These are phyloP conservation scores for Paxillus involutus DNA, from an alignment of 768 basidiomycete species.

Conservation along the genomic window DNA sequence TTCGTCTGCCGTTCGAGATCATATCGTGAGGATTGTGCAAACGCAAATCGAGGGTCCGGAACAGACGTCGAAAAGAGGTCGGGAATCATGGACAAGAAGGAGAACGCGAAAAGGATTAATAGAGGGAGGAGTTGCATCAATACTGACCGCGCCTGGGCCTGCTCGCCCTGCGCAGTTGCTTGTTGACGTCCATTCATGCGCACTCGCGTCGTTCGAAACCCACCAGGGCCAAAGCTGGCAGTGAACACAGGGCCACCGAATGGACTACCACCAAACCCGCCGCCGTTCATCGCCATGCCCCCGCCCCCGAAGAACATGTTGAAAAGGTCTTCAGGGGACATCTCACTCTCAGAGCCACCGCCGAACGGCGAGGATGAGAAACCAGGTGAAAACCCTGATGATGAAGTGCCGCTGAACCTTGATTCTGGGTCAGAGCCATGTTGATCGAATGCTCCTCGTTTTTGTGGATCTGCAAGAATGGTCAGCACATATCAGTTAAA, in stretches of 20 bases:
- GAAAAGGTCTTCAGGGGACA: slow-evolving; percentile 95
- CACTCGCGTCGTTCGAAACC: slow-evolving; percentile 72
- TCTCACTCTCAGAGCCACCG: slow-evolving; percentile 71
- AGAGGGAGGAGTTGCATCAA: slow-evolving; percentile 83
- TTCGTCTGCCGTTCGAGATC: slow-evolving; percentile 72
- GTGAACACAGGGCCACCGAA: slow-evolving; percentile 60
- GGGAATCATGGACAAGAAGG: slow-evolving; percentile 78
- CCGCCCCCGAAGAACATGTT: slow-evolving; percentile 97
- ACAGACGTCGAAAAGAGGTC: slow-evolving; percentile 65
- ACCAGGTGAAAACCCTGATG: slow-evolving; percentile 48
- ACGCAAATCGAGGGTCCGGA: slow-evolving; percentile 82
- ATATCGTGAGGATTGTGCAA: slow-evolving; percentile 57
- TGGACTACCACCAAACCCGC: slow-evolving; percentile 58
- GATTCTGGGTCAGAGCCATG: slow-evolving; percentile 89
- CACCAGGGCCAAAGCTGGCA: slow-evolving; percentile 76
- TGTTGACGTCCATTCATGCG: slow-evolving; percentile 38
- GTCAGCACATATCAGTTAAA: slow-evolving; percentile 4
- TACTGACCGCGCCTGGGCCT: slow-evolving; percentile 53
- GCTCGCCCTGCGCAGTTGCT: slow-evolving; percentile 35
- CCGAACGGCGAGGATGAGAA: slow-evolving; percentile 53
- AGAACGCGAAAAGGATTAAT: slow-evolving; percentile 80
- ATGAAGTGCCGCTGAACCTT: slow-evolving; percentile 69
- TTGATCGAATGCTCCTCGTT: slow-evolving; percentile 83
- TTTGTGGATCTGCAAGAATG: slow-evolving; percentile 66
- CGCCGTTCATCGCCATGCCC: slow-evolving; percentile 43